phyloP scores from a whole-genome alignment of 1,139 yeast genomes.

The Saccharomyces hybrid region DNA sequence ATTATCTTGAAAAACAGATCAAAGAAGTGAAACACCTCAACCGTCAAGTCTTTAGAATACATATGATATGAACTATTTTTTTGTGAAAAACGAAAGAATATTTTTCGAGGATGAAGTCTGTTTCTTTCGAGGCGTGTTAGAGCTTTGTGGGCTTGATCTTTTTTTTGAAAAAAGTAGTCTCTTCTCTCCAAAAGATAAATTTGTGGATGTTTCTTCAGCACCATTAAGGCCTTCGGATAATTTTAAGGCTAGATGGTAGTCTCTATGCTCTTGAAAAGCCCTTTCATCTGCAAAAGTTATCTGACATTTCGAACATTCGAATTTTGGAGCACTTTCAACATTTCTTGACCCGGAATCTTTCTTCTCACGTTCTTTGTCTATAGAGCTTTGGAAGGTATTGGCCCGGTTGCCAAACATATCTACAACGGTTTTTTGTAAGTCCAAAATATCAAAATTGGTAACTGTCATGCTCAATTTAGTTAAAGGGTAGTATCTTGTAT shows the following conservation, averaged over 20 bases:
- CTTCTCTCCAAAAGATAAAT: conserved; percentile 26
- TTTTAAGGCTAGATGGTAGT: conserved; percentile 27
- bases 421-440: conserved; percentile 41
- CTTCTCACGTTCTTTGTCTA: neutral
- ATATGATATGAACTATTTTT: neutral
- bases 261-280: conserved; percentile 26
- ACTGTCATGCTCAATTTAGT: conserved; percentile 44
- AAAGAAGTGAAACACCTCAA: too few species aligned
- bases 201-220: conserved; percentile 17
- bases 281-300: conserved; percentile 10
- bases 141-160: neutral
- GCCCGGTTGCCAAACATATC: conserved; percentile 36
- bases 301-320: conserved; percentile 19
- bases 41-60: too few species aligned
- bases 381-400: conserved; percentile 5
- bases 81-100: conserved; percentile 3
- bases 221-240: conserved; percentile 31
- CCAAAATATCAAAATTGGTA: conserved; percentile 44
- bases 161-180: conserved; percentile 17
- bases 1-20: too few species aligned
- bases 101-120: neutral
- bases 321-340: neutral
- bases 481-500: conserved; percentile 40
- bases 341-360: neutral
- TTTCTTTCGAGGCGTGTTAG: neutral